A percentile compares a stretch with the other conserved stretches of the same genome.
Evolutionary conservation across 768 basidiomycete species (phyloP).

Genomic region (Clathrus columnatus): DNA sequence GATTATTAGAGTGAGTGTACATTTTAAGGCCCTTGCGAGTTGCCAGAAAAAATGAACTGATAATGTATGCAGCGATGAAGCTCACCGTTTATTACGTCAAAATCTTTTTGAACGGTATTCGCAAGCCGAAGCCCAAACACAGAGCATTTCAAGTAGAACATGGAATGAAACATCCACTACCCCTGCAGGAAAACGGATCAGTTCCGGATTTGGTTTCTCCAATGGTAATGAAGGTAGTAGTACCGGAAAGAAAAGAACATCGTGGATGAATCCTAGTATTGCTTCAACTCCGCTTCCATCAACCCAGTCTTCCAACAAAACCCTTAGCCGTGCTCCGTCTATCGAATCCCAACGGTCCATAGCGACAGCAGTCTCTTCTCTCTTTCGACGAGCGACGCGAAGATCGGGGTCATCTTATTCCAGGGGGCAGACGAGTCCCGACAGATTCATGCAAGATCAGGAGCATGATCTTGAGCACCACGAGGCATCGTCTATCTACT

Average conservation of each 20-base stretch:
- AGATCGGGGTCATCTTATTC: conserved; percentile 20
- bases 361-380: conserved; percentile 39
- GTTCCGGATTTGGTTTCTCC: neutral
- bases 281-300: conserved; percentile 14
- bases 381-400: conserved; percentile 42
- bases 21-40: too few species aligned
- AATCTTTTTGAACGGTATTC: conserved; percentile 77
- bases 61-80: conserved; percentile 62
- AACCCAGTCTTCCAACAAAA: conserved; percentile 11
- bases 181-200: neutral
- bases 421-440: neutral
- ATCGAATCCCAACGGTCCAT: conserved; percentile 45
- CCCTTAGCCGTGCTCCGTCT: conserved; percentile 38
- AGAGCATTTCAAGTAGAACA: neutral
- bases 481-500: conserved; percentile 12
- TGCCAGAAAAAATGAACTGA: neutral
- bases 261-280: conserved; percentile 3
- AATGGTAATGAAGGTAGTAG: neutral
- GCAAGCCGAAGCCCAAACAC: neutral
- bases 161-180: neutral
- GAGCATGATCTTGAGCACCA: neutral
- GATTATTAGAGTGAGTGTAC: conserved; percentile 57
- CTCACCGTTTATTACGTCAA: conserved; percentile 76
- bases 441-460: neutral
- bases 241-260: conserved; percentile 5